phyloP scores from a whole-genome alignment of 1,284 basidiomycete genomes.

The Apiotrichum sp. region DNA sequence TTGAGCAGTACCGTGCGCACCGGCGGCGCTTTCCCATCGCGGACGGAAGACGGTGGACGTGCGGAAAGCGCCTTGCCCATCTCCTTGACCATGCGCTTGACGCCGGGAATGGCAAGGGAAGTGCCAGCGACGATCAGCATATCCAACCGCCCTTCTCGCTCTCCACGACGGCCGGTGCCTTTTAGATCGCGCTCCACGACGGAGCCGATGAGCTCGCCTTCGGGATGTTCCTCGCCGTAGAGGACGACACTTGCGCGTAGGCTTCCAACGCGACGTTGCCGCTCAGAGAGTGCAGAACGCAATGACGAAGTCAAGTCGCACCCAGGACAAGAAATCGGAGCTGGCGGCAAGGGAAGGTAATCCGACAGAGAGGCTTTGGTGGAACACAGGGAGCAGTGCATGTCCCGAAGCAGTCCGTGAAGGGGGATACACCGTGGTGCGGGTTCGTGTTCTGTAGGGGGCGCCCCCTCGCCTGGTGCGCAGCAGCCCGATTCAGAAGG shows the following conservation, averaged over 20 bases:
- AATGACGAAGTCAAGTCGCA: conserved; percentile 66
- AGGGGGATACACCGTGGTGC: conserved; percentile 76
- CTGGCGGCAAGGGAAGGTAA: conserved; percentile 53
- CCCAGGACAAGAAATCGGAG: conserved; percentile 69
- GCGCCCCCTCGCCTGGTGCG: background rate
- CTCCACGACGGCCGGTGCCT: conserved; percentile 48
- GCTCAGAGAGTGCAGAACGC: conserved; percentile 68
- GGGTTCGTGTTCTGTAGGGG: conserved; percentile 8
- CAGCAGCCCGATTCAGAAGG: conserved; percentile 4
- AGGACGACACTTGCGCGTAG: conserved; percentile 82
- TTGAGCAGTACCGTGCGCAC: conserved; percentile 78
- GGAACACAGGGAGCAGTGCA: conserved; percentile 77
- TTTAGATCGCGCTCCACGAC: conserved; percentile 69
- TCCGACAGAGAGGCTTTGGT: conserved; percentile 61
- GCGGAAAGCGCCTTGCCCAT: conserved; percentile 70
- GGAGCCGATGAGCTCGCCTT: conserved; percentile 79
- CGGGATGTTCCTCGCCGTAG: conserved; percentile 82
- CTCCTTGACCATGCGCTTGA: conserved; percentile 86
- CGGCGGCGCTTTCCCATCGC: conserved; percentile 38
- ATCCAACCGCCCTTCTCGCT: conserved; percentile 51
- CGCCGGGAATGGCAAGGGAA: conserved; percentile 81
- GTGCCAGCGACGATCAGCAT: conserved; percentile 86
- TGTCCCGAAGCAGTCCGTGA: conserved; percentile 72
- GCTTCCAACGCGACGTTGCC: conserved; percentile 71
- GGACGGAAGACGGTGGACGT: conserved; percentile 9